Percentiles rank a stretch among this genome's conserved stretches.
phyloP scores from a whole-genome alignment of 2,329 filamentous ascomycete species.

The Colletotrichum sansevieriae region DNA sequence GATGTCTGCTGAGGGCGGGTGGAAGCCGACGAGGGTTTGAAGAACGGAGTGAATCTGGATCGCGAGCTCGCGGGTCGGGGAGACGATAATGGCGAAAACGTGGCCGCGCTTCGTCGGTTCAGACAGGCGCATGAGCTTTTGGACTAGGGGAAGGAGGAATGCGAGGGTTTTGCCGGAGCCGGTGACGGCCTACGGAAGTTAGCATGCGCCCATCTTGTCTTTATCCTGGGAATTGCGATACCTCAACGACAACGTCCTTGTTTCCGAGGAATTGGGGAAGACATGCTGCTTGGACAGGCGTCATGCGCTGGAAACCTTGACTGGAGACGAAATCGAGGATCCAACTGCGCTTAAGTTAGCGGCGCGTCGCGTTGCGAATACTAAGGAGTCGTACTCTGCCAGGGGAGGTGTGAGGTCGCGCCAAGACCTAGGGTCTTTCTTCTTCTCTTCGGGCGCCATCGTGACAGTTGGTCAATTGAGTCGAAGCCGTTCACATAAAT shows the following conservation, averaged over 20 bases:
- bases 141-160: conserved; percentile 82
- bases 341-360: conserved; percentile 84
- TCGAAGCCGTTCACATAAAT: neutral
- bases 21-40: conserved; percentile 82
- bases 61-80: conserved; percentile 92
- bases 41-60: conserved; percentile 90
- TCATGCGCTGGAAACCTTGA: conserved; percentile 90
- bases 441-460: conserved; percentile 54
- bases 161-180: conserved; percentile 92
- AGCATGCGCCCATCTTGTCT: conserved; percentile 2
- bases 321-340: conserved; percentile 84
- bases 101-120: conserved; percentile 91
- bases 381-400: conserved; percentile 46
- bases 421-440: conserved; percentile 64
- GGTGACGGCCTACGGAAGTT: conserved; percentile 76
- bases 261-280: conserved; percentile 90
- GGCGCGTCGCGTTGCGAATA: conserved; percentile 67
- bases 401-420: conserved; percentile 54
- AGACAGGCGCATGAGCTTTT: conserved; percentile 83
- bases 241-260: conserved; percentile 93
- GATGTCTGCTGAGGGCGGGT: conserved; percentile 79
- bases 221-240: conserved; percentile 45
- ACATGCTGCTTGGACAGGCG: conserved; percentile 93
- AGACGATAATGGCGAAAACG: conserved; percentile 90
- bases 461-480: neutral